phyloP scores from a whole-genome alignment of 495 filamentous ascomycete species.

The Bacidia gigantensis region DNA sequence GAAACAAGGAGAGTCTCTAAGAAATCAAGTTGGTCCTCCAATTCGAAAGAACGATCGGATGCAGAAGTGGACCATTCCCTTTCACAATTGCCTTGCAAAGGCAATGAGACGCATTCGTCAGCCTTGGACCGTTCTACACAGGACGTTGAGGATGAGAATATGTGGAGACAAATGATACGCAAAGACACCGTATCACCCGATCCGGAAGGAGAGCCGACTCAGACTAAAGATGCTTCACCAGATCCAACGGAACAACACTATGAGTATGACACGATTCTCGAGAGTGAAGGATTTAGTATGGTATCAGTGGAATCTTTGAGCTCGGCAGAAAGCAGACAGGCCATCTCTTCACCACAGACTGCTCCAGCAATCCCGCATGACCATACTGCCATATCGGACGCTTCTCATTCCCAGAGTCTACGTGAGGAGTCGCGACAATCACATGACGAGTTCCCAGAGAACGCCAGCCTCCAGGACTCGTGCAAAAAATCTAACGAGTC shows the following conservation, averaged over 20 bases:
- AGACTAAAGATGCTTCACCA: constrained; percentile 12
- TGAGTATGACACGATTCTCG: constrained; percentile 43
- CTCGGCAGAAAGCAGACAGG: constrained; percentile 25
- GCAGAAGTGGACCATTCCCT: background rate
- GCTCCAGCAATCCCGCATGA: background rate
- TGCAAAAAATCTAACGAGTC: too few species aligned
- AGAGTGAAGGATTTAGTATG: constrained; percentile 49
- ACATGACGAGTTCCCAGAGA: too few species aligned
- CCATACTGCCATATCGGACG: too few species aligned
- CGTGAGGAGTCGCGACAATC: too few species aligned
- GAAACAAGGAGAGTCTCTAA: too few species aligned
- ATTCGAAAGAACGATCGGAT: too few species aligned
- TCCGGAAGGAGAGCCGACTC: constrained; percentile 19
- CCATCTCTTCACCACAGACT: background rate
- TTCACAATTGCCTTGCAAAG: background rate
- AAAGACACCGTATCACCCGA: constrained; percentile 24
- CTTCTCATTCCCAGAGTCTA: too few species aligned
- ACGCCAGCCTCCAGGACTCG: too few species aligned
- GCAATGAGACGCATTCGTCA: background rate
- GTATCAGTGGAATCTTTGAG: constrained; percentile 40
- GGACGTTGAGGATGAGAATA: constrained; percentile 17
- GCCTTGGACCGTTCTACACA: constrained; percentile 14
- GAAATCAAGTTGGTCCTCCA: too few species aligned
- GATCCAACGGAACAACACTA: constrained; percentile 33
- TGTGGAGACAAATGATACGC: constrained; percentile 12